Base-by-base conservation (phyloP, 2,329 filamentous ascomycete species). In the Arthrinium phaeospermum region DNA sequence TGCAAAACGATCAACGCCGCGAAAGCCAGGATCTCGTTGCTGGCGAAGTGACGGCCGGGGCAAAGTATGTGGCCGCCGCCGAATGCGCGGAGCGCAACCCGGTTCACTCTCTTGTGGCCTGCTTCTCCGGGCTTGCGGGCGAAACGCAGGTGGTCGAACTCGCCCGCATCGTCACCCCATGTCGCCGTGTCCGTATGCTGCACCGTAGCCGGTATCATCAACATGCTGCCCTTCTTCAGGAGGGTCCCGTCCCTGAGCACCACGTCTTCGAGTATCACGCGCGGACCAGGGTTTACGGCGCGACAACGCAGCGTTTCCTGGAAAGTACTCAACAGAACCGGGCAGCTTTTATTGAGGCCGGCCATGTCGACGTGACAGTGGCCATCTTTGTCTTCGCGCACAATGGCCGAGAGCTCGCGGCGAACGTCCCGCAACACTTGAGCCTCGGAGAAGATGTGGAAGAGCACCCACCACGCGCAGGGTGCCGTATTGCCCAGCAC, bases 21-120 rank as follows among this genome's bases (percentile, higher is more conserved):
- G n/a, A 79, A 53, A 3, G 74, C 78, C 68, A 79, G 68, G 61
- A 76, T 80, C 74, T 83, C 81, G 0, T 78, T 73, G 16, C 77
- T 71, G 1, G 81, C 81, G 70, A 82, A 80, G 41, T 79, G 77
- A 0, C 80, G 73, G 0, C 81, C 81, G 0, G 81, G 80, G 24
- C 80, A 83, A 0, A 81, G 76, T 49, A 80, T 74, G n/a, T 74
- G 77, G 0, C 80, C 80, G 27, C 80, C 80, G 7, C 81, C 81
- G 57, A 83, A 81, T 47, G 45, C 16, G 19, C 45, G 45, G 5
- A 47, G 19, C 22, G 45, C 45, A 6, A 47, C 16, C 4, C 45
- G 45, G 16, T 47, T 47, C 14, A 7, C 6, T 5, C 22, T 47
- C 19, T 47, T 47, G 6, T 22, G 16, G 3, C 45, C 45, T 1